Evolutionary conservation across 106 monocot genomes (phyloP).

Genomic region (Narthecium ossifragum): DNA sequence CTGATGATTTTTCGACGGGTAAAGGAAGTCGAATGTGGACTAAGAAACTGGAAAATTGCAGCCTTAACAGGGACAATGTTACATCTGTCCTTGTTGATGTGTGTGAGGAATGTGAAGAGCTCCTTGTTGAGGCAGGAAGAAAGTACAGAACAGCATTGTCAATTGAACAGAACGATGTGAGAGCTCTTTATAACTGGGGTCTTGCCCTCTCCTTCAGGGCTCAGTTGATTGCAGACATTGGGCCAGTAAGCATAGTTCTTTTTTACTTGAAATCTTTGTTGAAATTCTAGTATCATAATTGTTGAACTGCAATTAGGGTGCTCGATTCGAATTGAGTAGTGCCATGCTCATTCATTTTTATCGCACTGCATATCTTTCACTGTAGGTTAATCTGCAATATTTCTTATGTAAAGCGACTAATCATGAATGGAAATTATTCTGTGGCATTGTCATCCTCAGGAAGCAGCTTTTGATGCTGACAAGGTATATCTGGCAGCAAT

Average conservation of each 20-base stretch:
- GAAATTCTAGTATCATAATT: too few relatives aligned
- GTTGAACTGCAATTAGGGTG: too few relatives aligned
- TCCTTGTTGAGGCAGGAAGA: conserved; percentile 81
- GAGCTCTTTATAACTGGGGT: conserved; percentile 96
- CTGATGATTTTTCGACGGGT: conserved; percentile 15
- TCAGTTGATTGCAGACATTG: conserved; percentile 88
- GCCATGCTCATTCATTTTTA: too few relatives aligned
- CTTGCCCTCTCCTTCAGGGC: conserved; percentile 84
- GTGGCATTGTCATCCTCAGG: conserved; percentile 22
- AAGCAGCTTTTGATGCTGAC: conserved; percentile 81
- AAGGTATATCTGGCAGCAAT: conserved; percentile 93
- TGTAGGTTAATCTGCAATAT: too few relatives aligned
- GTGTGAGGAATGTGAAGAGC: conserved; percentile 93
- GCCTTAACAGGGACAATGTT: conserved; percentile 42
- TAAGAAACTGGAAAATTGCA: conserved; percentile 17
- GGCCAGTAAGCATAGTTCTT: conserved; percentile 79
- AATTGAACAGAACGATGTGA: conserved; percentile 74
- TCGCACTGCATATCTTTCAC: too few relatives aligned
- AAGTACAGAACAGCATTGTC: conserved; percentile 76
- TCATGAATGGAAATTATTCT: too few relatives aligned
- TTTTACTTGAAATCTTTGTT: too few relatives aligned
- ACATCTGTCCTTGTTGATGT: conserved; percentile 56
- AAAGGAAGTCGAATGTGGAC: conserved; percentile 14
- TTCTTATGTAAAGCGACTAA: too few relatives aligned
- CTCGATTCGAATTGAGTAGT: too few relatives aligned